A percentile compares a stretch with the other conserved stretches of the same genome.
These are phyloP conservation scores for Darksidea phi DNA, from an alignment of 495 filamentous ascomycete species.

Conservation along the genomic window DNA sequence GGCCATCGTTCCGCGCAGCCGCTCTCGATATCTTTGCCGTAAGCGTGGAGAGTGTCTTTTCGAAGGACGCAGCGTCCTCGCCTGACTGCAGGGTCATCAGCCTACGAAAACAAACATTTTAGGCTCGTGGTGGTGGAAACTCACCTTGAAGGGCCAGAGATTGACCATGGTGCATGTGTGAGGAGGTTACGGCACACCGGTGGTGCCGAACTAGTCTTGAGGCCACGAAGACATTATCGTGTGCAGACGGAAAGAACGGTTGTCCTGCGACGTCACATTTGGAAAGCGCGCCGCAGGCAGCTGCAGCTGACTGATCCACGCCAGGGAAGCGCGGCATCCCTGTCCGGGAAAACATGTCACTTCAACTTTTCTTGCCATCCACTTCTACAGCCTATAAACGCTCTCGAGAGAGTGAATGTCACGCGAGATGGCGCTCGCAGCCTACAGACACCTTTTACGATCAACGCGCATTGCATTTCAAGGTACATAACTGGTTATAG, in stretches of 20 bases:
- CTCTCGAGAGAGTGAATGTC: constrained; percentile 5
- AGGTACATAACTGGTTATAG: constrained; percentile 51
- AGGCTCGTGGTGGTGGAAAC: not conserved
- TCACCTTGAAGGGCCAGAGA: constrained; percentile 36
- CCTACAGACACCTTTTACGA: constrained; percentile 82
- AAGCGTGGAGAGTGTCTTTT: constrained; percentile 80
- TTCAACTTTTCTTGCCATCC: constrained; percentile 10
- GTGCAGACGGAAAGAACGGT: not conserved
- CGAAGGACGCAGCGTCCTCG: constrained; percentile 86
- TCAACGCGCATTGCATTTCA: constrained; percentile 79
- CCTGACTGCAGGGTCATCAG: constrained; percentile 59
- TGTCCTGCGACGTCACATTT: constrained; percentile 26
- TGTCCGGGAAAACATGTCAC: constrained; percentile 19
- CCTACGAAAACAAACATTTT: not conserved
- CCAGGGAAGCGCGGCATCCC: constrained; percentile 13
- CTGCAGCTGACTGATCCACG: constrained; percentile 26
- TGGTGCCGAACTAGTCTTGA: constrained; percentile 10
- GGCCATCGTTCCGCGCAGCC: constrained; percentile 66
- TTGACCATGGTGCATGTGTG: constrained; percentile 27
- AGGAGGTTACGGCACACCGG: constrained; percentile 12
- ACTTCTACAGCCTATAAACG: not conserved
- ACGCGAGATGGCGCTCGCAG: constrained; percentile 62
- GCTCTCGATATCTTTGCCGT: constrained; percentile 74
- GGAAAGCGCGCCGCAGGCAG: not conserved
- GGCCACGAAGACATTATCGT: constrained; percentile 8